phyloP scores from a whole-genome alignment of 2,329 filamentous ascomycete species.

The Hypoxylon sp. region DNA sequence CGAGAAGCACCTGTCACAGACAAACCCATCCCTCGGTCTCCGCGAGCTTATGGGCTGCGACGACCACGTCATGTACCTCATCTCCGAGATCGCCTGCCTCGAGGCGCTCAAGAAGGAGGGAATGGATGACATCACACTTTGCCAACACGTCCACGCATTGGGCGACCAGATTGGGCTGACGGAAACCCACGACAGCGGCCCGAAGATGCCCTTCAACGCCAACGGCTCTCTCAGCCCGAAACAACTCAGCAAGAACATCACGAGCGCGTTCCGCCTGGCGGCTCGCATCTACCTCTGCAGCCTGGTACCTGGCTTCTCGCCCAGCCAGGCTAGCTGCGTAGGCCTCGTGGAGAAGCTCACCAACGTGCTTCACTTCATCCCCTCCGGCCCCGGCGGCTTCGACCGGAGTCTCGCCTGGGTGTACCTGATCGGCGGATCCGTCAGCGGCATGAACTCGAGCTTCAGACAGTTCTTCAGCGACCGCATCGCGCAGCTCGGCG shows the following conservation, averaged over 20 bases:
- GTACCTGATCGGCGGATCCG: constrained; percentile 85
- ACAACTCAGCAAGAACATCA: constrained; percentile 89
- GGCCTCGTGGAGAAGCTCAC: constrained; percentile 83
- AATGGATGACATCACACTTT: constrained; percentile 87
- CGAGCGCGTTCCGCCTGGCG: constrained; percentile 88
- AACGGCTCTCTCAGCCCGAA: constrained; percentile 83
- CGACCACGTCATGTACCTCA: constrained; percentile 96
- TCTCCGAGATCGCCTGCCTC: constrained; percentile 96
- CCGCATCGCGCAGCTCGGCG: constrained; percentile 78
- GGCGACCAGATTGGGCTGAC: constrained; percentile 87
- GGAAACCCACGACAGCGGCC: constrained; percentile 71
- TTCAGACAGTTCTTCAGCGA: constrained; percentile 85
- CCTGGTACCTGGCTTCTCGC: constrained; percentile 88
- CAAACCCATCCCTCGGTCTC: constrained; percentile 75
- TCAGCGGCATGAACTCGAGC: constrained; percentile 75
- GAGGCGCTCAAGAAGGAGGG: constrained; percentile 86
- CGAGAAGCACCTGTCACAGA: constrained; percentile 83
- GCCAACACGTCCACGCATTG: constrained; percentile 88
- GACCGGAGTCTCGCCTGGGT: constrained; percentile 95
- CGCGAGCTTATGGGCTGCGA: constrained; percentile 97
- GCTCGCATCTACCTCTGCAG: constrained; percentile 98
- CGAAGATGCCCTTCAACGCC: constrained; percentile 71
- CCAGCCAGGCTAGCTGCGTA: constrained; percentile 77
- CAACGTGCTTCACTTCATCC: constrained; percentile 82
- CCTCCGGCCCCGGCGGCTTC: constrained; percentile 82